Evolutionary conservation across 2,329 filamentous ascomycete species (phyloP), one percentile per base, ranked within the genome.

Genomic region (Neocatenulostroma microsporum): DNA sequence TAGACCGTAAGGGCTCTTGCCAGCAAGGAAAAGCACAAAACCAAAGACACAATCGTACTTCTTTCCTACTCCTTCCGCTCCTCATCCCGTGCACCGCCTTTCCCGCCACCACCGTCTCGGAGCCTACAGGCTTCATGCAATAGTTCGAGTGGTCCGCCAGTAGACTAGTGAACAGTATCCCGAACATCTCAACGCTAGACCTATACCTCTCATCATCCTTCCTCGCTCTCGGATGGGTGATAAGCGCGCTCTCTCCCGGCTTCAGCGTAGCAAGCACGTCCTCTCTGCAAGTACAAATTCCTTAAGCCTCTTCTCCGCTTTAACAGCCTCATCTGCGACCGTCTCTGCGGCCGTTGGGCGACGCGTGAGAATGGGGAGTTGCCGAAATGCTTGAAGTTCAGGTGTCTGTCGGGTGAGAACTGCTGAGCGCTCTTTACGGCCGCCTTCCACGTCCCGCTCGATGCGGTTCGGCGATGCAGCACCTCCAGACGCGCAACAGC

Each of bases 161-260:
- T 9, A 30, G 33, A 23, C 36, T 33, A 2, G 33, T 40, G 13
- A 36, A 31, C 20, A 21, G 32, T 2, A 40, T 25, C 15, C 38
- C 38, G 18, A 40, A 40, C 21, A 12, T 20, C 13, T 40, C 38
- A 11, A 29, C n/a, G 6, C 32, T 24, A 9, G 31, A 20, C 13
- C 14, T n/a, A n/a, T 20, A 21, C 6, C 15, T 21, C 15, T 14
- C 27, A 20, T 5, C 17, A 8, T n/a, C 21, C 18, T 32, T 32
- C 14, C 24, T 19, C 10, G 13, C 10, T 13, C 31, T 14, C n/a
- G 30, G 25, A 27, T n/a, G 18, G 10, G 15, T 20, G 15, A 40
- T 7, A 5, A 12, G 11, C 13, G 19, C 21, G 12, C n/a, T 36
- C 28, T 40, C 17, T n/a, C 34, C 38, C 7, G 38, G 38, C 18